phyloP scores from a whole-genome alignment of 768 basidiomycete species.

The Guyanaporus albipodus region DNA sequence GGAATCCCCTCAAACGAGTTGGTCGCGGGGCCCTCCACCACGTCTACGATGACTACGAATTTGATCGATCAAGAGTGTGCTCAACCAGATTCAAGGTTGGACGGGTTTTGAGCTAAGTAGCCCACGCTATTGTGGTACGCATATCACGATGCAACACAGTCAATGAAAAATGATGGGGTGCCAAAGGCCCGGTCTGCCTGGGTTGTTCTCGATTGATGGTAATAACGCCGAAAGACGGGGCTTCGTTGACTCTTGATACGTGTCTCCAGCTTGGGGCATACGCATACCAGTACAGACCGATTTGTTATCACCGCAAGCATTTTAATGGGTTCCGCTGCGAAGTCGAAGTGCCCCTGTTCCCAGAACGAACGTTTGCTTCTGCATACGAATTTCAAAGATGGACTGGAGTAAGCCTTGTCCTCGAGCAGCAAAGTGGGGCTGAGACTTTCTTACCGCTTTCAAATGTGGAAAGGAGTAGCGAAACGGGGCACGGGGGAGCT shows the following conservation, averaged over 20 bases:
- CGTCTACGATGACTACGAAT: not conserved
- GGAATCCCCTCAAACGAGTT: not conserved
- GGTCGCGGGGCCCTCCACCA: not conserved
- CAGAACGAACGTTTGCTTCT: constrained; percentile 1
- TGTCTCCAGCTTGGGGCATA: constrained; percentile 1
- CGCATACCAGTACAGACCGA: not conserved
- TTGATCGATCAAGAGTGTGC: not conserved
- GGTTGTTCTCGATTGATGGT: constrained; percentile 8
- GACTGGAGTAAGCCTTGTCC: constrained; percentile 2
- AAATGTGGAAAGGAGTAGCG: constrained; percentile 12
- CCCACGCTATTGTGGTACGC: constrained; percentile 6
- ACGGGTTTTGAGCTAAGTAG: not conserved
- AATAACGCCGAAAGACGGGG: constrained; percentile 8
- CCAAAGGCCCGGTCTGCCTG: constrained; percentile 1
- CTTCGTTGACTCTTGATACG: constrained; percentile 2
- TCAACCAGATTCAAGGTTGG: not conserved
- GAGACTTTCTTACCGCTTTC: constrained; percentile 7
- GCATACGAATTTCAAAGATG: constrained; percentile 14
- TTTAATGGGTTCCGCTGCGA: constrained; percentile 1
- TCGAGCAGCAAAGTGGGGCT: constrained; percentile 5
- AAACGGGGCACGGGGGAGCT: constrained; percentile 15
- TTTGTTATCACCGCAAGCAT: constrained; percentile 13
- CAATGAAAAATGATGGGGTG: not conserved
- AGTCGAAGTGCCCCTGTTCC: constrained; percentile 6
- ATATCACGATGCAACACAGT: constrained; percentile 5